These are phyloP conservation scores for Sphaerobolus stellatus DNA, from an alignment of 1,284 basidiomycete genomes.

Conservation along the genomic window DNA sequence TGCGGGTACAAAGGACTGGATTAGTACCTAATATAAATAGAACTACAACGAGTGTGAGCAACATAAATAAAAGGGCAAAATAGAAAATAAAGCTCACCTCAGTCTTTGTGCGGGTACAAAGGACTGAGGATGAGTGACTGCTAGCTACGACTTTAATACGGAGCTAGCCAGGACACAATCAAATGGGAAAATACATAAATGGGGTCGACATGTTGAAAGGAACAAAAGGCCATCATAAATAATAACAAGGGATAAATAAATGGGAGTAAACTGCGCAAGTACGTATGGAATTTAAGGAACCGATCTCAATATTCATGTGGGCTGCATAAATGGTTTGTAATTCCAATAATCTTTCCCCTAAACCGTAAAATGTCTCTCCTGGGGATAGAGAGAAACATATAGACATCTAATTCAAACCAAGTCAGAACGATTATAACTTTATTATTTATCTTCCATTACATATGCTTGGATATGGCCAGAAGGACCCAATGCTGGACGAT, in stretches of 20 bases:
- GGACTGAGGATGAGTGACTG: background rate
- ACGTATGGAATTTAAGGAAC: background rate
- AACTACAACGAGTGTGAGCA: background rate
- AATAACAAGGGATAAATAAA: background rate
- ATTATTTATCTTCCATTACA: background rate
- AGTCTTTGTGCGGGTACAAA: background rate
- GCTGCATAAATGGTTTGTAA: too few species aligned
- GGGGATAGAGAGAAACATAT: constrained; percentile 44
- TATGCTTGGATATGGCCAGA: constrained; percentile 1
- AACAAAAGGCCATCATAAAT: background rate
- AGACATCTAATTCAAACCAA: too few species aligned
- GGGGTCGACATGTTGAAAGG: background rate
- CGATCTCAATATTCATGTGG: background rate
- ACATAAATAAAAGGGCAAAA: background rate
- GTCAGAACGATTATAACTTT: background rate
- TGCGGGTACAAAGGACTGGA: background rate
- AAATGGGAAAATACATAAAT: background rate
- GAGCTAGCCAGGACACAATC: background rate
- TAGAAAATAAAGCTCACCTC: background rate
- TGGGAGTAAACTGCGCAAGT: background rate
- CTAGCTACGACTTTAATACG: background rate
- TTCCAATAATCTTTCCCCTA: constrained; percentile 77
- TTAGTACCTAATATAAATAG: background rate
- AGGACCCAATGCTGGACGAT: constrained; percentile 5
- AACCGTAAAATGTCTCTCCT: constrained; percentile 69